Evolutionary conservation across 495 filamentous ascomycete species (phyloP).

Genomic region (Eremomyces bilateralis): DNA sequence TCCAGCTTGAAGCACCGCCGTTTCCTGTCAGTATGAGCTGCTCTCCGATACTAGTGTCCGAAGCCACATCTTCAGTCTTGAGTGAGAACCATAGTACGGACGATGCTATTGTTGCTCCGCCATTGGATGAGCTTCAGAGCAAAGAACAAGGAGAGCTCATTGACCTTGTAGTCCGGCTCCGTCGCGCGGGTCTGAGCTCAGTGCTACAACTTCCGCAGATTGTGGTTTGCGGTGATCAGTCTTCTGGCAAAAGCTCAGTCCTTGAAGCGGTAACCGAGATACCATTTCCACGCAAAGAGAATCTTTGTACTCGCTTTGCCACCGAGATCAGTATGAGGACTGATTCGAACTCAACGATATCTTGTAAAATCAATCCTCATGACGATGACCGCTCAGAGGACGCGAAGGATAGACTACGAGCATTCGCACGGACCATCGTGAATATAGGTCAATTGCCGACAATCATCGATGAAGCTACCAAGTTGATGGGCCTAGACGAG

Average conservation of each 20-base stretch:
- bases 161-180: neutral
- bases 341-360: neutral
- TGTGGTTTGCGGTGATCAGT: conserved; percentile 10
- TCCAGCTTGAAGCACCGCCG: no score
- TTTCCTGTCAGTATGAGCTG: no score
- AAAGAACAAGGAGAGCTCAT: neutral
- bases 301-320: conserved; percentile 7
- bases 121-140: neutral
- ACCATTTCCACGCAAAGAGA: conserved; percentile 7
- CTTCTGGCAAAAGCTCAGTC: conserved; percentile 8
- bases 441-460: conserved; percentile 5
- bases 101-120: no score
- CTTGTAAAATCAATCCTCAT: conserved; percentile 5
- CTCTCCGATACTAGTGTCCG: no score
- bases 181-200: neutral
- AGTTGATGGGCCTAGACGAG: conserved; percentile 3
- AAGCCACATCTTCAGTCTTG: no score
- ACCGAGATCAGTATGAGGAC: conserved; percentile 5
- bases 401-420: neutral
- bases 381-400: conserved; percentile 2
- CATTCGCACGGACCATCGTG: conserved; percentile 3
- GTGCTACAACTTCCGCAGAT: conserved; percentile 4
- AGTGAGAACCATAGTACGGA: no score
- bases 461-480: conserved; percentile 4
- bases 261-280: conserved; percentile 6